These are phyloP conservation scores for Rubia yunnanensis DNA, from an alignment of 257 asterid species.

Conservation along the genomic window DNA sequence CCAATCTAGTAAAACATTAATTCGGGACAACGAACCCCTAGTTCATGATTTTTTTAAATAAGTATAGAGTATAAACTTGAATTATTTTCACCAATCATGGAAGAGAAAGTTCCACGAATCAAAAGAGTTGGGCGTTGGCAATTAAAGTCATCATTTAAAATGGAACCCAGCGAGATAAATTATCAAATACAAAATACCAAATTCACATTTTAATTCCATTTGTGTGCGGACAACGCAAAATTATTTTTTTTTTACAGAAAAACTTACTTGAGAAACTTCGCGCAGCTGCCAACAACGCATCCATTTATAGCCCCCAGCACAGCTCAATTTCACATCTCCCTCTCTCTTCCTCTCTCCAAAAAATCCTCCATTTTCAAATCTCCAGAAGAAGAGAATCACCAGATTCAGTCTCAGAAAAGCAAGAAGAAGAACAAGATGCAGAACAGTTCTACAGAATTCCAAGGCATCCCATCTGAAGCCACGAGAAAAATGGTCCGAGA, in stretches of 20 bases:
- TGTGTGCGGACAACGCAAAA: too few relatives aligned
- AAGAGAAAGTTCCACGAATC: not conserved
- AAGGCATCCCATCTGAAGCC: constrained; percentile 3
- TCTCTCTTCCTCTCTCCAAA: not conserved
- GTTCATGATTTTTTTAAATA: too few relatives aligned
- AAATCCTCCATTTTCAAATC: not conserved
- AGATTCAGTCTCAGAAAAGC: not conserved
- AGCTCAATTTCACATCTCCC: not conserved
- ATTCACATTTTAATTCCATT: too few relatives aligned
- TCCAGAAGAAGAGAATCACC: not conserved
- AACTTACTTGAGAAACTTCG: constrained; percentile 2
- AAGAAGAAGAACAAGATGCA: constrained; percentile 7
- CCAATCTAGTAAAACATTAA: too few relatives aligned
- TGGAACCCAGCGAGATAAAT: too few relatives aligned
- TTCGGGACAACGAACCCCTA: too few relatives aligned
- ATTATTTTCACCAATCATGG: not conserved
- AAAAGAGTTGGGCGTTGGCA: not conserved
- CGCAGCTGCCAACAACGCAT: constrained; percentile 12
- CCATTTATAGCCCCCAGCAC: constrained; percentile 6
- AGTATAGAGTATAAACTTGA: too few relatives aligned
- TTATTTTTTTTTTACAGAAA: too few relatives aligned
- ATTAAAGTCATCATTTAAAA: not conserved
- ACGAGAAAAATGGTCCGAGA: constrained; percentile 2
- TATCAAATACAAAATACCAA: too few relatives aligned
- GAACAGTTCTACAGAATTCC: not conserved